phyloP scores from a whole-genome alignment of 192 early-diverging fungal genomes.

The Backusella psychrophila region DNA sequence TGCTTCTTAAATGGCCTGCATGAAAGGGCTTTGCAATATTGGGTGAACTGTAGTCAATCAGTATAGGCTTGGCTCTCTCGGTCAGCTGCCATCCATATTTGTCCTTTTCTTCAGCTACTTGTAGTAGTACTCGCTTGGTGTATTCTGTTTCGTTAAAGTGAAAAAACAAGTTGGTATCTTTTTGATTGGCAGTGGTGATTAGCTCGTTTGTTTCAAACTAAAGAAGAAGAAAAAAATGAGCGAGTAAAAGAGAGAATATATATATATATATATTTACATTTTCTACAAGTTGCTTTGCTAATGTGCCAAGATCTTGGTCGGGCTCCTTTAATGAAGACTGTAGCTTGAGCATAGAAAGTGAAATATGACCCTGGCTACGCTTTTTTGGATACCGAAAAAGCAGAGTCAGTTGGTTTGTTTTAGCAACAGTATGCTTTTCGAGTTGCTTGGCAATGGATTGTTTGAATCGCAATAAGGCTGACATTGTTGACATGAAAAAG shows the following conservation, averaged over 20 bases:
- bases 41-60: slow-evolving; percentile 92
- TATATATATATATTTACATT: neutral
- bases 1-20: slow-evolving; percentile 93
- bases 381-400: slow-evolving; percentile 4
- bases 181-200: slow-evolving; percentile 47
- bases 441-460: slow-evolving; percentile 10
- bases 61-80: slow-evolving; percentile 33
- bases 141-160: slow-evolving; percentile 49
- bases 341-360: neutral
- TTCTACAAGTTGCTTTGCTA: neutral
- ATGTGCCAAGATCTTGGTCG: neutral
- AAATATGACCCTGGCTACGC: neutral
- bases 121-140: slow-evolving; percentile 46
- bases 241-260: neutral
- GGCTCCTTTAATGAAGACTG: neutral
- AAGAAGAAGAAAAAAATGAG: neutral
- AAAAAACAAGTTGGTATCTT: slow-evolving; percentile 69
- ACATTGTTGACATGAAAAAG: neutral
- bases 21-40: slow-evolving; percentile 99
- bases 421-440: neutral
- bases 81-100: slow-evolving; percentile 60
- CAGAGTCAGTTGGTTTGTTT: neutral
- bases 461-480: slow-evolving; percentile 5
- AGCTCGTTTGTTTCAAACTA: slow-evolving; percentile 45
- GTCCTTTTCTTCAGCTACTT: slow-evolving; percentile 45